These are phyloP conservation scores for Lepidium sativum DNA, from an alignment of 345 rosid genomes.

Conservation along the genomic window DNA sequence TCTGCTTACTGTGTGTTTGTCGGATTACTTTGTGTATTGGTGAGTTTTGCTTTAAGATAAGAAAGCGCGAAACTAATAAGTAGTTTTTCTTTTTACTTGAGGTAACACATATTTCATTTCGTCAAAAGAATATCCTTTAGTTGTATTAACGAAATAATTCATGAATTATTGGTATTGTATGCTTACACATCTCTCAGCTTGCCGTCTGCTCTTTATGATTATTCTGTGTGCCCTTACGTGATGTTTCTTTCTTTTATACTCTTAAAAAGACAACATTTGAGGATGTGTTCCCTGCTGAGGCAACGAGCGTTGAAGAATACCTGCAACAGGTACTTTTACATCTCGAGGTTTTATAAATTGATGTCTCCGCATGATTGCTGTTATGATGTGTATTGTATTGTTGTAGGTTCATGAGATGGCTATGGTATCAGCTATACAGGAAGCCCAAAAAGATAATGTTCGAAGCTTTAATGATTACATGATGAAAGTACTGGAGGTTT, in stretches of 20 bases:
- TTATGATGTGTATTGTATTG: neutral
- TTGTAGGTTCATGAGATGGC: slow-evolving; percentile 94
- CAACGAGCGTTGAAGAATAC: slow-evolving; percentile 88
- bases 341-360: neutral
- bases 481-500: slow-evolving; percentile 92
- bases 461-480: slow-evolving; percentile 90
- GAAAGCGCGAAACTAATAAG: neutral
- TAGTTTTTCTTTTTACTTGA: neutral
- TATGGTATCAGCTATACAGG: slow-evolving; percentile 91
- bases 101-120: neutral
- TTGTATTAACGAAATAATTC: neutral
- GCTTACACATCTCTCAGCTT: neutral
- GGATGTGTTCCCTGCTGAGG: slow-evolving; percentile 97
- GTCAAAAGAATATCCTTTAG: neutral
- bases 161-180: neutral
- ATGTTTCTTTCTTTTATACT: slow-evolving; percentile 6
- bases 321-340: slow-evolving; percentile 69
- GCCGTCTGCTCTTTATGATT: neutral
- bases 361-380: neutral
- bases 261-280: slow-evolving; percentile 71
- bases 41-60: neutral
- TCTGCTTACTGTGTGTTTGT: neutral
- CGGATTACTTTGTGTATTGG: neutral
- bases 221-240: neutral
- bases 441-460: slow-evolving; percentile 91